Evolutionary conservation across 495 filamentous ascomycete genomes (phyloP), one percentile per base, ranked within the genome.

Genomic region (Penicillium bovifimosum): DNA sequence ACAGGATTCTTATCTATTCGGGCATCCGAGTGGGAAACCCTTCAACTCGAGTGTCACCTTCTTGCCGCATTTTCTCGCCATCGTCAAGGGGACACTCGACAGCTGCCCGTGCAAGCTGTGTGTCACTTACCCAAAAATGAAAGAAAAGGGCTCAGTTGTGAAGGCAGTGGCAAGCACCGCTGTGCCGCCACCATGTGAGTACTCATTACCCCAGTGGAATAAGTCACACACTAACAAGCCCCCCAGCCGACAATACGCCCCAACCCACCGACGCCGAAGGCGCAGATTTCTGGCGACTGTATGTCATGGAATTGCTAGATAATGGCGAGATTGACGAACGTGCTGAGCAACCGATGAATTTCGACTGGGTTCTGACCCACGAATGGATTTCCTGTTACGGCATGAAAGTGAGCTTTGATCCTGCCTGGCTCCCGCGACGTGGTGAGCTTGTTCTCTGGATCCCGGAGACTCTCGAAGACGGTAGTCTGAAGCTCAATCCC

Each of bases 391-490:
- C 59, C 3, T 59, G 68, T 20, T 65, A 66, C 38, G 54, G 75
- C 24, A 59, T 63, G 28, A 64, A 60, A 41, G 51, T 80, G 17
- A 47, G 65, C 3, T 52, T 75, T 10, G 71, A 78, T 40, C 67
- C 76, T 2, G 61, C 76, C 0, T 86, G 76, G 51, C 56, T 81
- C 5, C 81, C 82, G 18, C 78, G 83, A 0, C 52, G 64, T 3
- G 82, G 79, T 1, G 83, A 86, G 50, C 53, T 82, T 5, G 83
- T 85, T 1, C 72, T 86, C 2, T 86, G 77, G 67, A 66, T 70
- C 1, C 55, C 60, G 5, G 26, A 35, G n/a, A 50, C 63, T 4
- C 50, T 80, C 3, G 55, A 41, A 41, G 36, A 71, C 0, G 68
- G 69, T 6, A 66, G 71, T 13, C 65, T 81, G 9, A 44, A 61